Evolutionary conservation across 1,139 yeast genomes (phyloP).

Genomic region (Suhomyces ambrosiae): DNA sequence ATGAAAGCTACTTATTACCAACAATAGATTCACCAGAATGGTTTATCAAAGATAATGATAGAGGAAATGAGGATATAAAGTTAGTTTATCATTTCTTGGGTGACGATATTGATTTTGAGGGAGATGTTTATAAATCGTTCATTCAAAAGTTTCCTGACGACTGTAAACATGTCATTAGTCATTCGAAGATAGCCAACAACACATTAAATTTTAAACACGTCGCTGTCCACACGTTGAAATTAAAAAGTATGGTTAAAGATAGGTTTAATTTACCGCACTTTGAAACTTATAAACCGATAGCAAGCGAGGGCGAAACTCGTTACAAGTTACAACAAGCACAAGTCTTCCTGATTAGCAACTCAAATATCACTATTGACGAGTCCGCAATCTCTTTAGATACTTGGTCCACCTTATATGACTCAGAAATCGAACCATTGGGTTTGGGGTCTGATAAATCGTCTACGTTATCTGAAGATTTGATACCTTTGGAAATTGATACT

Average conservation of each 20-base stretch:
- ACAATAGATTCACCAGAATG: slow-evolving; percentile 38
- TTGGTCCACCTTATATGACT: slow-evolving; percentile 49
- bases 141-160: slow-evolving; percentile 51
- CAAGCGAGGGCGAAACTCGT: slow-evolving; percentile 15
- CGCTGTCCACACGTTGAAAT: slow-evolving; percentile 54
- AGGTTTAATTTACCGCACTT: slow-evolving; percentile 54
- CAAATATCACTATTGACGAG: slow-evolving; percentile 27
- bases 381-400: slow-evolving; percentile 23
- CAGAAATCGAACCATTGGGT: slow-evolving; percentile 38
- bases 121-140: slow-evolving; percentile 46
- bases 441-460: slow-evolving; percentile 19
- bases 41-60: slow-evolving; percentile 26
- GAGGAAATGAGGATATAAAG: slow-evolving; percentile 44
- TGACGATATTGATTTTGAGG: slow-evolving; percentile 55
- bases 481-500: slow-evolving; percentile 21
- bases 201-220: slow-evolving; percentile 60
- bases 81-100: slow-evolving; percentile 78
- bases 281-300: slow-evolving; percentile 24
- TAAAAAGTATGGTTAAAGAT: slow-evolving; percentile 56
- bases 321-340: slow-evolving; percentile 37
- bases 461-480: slow-evolving; percentile 23
- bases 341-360: slow-evolving; percentile 29
- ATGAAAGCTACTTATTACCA: slow-evolving; percentile 47
- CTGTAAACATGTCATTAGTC: slow-evolving; percentile 69
- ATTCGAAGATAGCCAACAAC: slow-evolving; percentile 63